A percentile compares a stretch with the other conserved stretches of the same genome.
Conservation (phyloP, 2,329 filamentous ascomycete species). For the Clonostachys byssicola region DNA sequence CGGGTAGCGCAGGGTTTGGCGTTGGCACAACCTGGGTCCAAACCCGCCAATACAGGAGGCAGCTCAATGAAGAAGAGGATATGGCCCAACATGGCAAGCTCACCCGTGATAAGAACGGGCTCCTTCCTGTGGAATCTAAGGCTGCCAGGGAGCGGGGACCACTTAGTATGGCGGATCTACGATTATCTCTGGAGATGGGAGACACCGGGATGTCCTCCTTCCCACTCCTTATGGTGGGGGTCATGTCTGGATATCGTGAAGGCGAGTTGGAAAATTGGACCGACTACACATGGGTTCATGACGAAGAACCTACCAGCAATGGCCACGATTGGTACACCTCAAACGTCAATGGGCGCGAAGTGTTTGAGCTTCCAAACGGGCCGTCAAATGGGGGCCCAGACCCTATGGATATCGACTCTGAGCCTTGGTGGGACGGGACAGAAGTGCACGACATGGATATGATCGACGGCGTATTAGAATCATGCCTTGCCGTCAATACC, state of each 20-base stretch:
- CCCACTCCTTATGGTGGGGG: slow-evolving; percentile 66
- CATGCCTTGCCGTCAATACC: slow-evolving; percentile 43
- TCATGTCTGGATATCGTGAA: slow-evolving; percentile 69
- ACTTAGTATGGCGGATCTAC: slow-evolving; percentile 73
- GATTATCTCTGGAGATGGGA: slow-evolving; percentile 70
- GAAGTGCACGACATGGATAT: slow-evolving; percentile 43
- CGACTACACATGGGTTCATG: slow-evolving; percentile 51
- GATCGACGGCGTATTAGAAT: slow-evolving; percentile 54
- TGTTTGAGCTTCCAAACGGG: slow-evolving; percentile 39
- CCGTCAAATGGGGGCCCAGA: slow-evolving; percentile 47
- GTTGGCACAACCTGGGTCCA: slow-evolving; percentile 69
- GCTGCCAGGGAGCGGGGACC: slow-evolving; percentile 68
- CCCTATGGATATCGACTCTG: slow-evolving; percentile 56
- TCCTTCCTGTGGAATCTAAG: slow-evolving; percentile 78
- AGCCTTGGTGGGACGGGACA: slow-evolving; percentile 60
- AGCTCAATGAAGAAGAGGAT: slow-evolving; percentile 73
- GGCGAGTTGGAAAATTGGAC: slow-evolving; percentile 68
- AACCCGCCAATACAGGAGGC: slow-evolving; percentile 72
- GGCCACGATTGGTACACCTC: slow-evolving; percentile 20
- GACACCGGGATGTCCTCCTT: slow-evolving; percentile 75
- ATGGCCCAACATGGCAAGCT: slow-evolving; percentile 70
- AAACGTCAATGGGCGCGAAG: slow-evolving; percentile 26
- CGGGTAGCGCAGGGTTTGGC: slow-evolving; percentile 58
- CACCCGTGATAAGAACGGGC: slow-evolving; percentile 67
- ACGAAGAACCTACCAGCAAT: slow-evolving; percentile 16